Base-by-base conservation (phyloP, 441 rosid genomes). In the Arabidopsis hybrid region DNA sequence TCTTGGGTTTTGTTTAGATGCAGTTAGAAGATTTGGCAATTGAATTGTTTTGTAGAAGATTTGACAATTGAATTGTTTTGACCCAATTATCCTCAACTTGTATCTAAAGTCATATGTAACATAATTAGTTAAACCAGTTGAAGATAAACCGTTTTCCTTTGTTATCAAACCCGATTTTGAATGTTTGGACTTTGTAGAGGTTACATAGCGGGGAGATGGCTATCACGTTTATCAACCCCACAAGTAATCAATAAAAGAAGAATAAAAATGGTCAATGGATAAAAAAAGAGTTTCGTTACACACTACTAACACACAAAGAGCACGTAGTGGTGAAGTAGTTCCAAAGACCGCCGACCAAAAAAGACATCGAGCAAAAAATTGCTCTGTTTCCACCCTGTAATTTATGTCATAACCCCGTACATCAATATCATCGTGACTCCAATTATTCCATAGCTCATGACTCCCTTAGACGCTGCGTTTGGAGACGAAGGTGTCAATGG, bases 371-470 rank as follows among this genome's bases (percentile, higher is more conserved):
- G 17, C 50, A 26, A 29, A 67, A 55, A 66, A 52, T 10, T 66
- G 85, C 87, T 83, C 86, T 83, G 86, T 85, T 85, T 85, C 88
- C 79, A 45, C 81, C 81, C 85, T 81, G 78, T 86, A 79, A 67
- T 72, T 78, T 72, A 31, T 60, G 16, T 77, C 80, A 63, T n/a
- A 69, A 49, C 4, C 47, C 32, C 46, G 31, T 29, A 63, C n/a
- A 57, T 45, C 11, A 80, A 35, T 10, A 85, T 84, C 51, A 79
- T 72, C 13, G 70, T 69, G 38, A 79, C 14, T 3, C 78, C 51
- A 65, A 83, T 62, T 81, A 85, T 35, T 35, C 60, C 77, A 29
- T 63, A 66, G 60, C 53, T 32, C 13, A 69, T 46, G 55, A 74
- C 78, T 62, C 83, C 87, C 45, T 65, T 80, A 16, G 38, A 64